These are phyloP conservation scores for Metarhizium rileyi DNA, from an alignment of 2,329 filamentous ascomycete genomes.

Conservation along the genomic window DNA sequence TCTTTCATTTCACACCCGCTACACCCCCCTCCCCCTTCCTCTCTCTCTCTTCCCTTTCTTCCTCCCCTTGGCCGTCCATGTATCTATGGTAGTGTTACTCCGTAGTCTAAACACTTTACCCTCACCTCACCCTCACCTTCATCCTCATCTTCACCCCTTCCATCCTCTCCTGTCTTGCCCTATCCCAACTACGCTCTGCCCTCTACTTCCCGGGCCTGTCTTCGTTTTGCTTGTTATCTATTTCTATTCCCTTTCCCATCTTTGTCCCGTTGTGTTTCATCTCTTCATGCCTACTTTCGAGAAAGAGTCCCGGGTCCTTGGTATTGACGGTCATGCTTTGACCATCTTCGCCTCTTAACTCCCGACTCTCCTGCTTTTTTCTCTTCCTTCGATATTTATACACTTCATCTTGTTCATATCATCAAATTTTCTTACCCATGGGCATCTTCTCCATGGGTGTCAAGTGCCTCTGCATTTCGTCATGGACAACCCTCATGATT, in stretches of 20 bases:
- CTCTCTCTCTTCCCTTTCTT: no score
- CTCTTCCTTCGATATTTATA: constrained; percentile 4
- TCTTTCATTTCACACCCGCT: constrained; percentile 6
- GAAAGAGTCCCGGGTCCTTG: constrained; percentile 1
- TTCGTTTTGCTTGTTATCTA: neutral
- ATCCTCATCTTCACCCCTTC: constrained; percentile 5
- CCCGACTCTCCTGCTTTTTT: constrained; percentile 2
- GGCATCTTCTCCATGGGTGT: constrained; percentile 14
- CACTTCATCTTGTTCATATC: constrained; percentile 7
- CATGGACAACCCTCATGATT: constrained; percentile 33
- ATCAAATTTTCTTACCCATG: constrained; percentile 8
- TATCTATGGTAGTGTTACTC: no score
- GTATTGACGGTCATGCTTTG: neutral
- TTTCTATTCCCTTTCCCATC: neutral
- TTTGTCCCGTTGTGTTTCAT: neutral
- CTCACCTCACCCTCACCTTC: constrained; percentile 3
- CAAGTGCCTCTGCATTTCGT: constrained; percentile 18
- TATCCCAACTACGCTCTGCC: neutral
- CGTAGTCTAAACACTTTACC: no score
- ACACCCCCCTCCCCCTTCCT: constrained; percentile 3
- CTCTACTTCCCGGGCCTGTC: neutral
- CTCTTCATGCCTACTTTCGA: neutral
- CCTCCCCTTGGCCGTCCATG: neutral
- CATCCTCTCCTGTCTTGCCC: neutral
- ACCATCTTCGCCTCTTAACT: neutral